Percentiles rank a stretch among this genome's conserved stretches.
These are phyloP conservation scores for Boletus rufocinnamomeus DNA, from an alignment of 768 basidiomycete genomes.

Conservation along the genomic window DNA sequence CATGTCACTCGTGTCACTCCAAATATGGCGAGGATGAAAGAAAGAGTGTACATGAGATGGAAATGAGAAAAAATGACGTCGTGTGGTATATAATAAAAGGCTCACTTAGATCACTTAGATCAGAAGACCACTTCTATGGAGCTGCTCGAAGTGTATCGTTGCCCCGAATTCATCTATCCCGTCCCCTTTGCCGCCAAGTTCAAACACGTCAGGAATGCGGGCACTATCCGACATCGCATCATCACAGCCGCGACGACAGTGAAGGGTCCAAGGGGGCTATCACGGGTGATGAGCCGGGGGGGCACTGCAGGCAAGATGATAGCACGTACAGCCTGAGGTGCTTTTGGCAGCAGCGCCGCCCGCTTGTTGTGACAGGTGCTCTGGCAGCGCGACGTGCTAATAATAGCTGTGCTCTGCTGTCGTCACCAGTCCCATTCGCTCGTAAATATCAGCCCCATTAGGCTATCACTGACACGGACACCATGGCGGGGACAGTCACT, in stretches of 20 bases:
- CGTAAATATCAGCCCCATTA: too few relatives aligned
- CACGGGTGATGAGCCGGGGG: too few relatives aligned
- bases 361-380: too few relatives aligned
- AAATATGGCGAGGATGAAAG: conserved; percentile 35
- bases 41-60: conserved; percentile 17
- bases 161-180: conserved; percentile 50
- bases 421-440: too few relatives aligned
- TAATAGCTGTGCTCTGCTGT: too few relatives aligned
- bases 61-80: neutral
- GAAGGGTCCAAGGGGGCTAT: conserved; percentile 47
- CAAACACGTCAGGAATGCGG: conserved; percentile 63
- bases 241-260: conserved; percentile 67
- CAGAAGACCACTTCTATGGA: conserved; percentile 19
- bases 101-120: conserved; percentile 16
- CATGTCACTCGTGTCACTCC: too few relatives aligned
- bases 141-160: conserved; percentile 57
- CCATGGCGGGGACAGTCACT: too few relatives aligned
- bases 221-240: conserved; percentile 61
- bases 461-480: too few relatives aligned
- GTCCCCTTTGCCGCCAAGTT: conserved; percentile 67
- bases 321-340: too few relatives aligned
- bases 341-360: too few relatives aligned
- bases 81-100: neutral
- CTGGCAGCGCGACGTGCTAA: too few relatives aligned
- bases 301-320: too few relatives aligned